Evolutionary conservation across 441 rosid genomes (phyloP), one percentile per base, ranked within the genome.

Genomic region (Brassica hybrid): DNA sequence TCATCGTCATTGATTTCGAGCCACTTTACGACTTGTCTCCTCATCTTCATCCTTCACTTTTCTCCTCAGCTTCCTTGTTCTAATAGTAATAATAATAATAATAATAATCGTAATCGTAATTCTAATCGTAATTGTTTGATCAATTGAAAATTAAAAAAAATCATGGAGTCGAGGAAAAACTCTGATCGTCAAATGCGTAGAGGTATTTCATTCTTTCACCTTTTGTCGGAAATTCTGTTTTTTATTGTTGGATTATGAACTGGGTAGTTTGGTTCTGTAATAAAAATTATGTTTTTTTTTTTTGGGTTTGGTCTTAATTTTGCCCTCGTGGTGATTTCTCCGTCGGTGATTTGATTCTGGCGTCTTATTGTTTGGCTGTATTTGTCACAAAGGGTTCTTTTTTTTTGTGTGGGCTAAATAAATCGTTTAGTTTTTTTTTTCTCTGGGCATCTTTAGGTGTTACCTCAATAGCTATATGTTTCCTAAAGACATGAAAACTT

Each of bases 101-200:
- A 3, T 61, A 63, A 0, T 48, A 45, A 48, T 48, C 6, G 25
- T 72, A 12, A 16, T 69, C 34, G 32, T 21, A 14, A 43, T 43
- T 73, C 19, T 27, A 41, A 58, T 65, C 30, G 18, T 16, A 38
- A 67, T 65, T 60, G 6, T 30, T 73, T 67, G 8, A 65, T 79
- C 65, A 11, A 72, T 83, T 66, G 14, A 36, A 36, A 36, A 36
- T 8, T 1, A 63, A 8, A 56, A 54, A 12, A 56, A 59, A 77
- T 69, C 41, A 92, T 94, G 98, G 94, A 86, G 61, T 87, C 94
- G 12, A 76, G 84, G 67, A 78, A 50, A 81, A 88, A 69, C 86
- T 87, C 86, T 86, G 89, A 89, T 88, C 92, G 89, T 78, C 86
- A 87, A 73, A 69, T 87, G 72, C 79, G 85, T 73, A 52, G 81